These are phyloP conservation scores for Phytophthora palmivora DNA, from an alignment of 352 stramenopile genomes.

Conservation along the genomic window DNA sequence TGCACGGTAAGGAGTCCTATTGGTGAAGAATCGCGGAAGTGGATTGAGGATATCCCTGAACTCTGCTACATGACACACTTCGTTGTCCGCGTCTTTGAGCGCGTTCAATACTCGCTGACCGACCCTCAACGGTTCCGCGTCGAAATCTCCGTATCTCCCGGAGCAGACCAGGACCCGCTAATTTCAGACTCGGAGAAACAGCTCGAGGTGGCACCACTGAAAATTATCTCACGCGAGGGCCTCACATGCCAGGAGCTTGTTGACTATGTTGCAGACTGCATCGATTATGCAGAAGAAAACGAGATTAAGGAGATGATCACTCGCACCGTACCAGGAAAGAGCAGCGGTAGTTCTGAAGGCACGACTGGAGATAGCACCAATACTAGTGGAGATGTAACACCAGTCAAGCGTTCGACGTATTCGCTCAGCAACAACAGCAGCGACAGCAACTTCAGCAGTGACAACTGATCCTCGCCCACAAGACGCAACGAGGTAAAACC, in stretches of 20 bases:
- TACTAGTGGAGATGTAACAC: constrained; percentile 37
- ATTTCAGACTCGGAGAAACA: constrained; percentile 63
- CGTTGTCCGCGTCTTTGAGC: constrained; percentile 99
- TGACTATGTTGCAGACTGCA: constrained; percentile 83
- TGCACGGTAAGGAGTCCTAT: constrained; percentile 61
- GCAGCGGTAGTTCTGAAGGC: constrained; percentile 35
- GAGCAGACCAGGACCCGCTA: constrained; percentile 79
- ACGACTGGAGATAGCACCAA: constrained; percentile 29
- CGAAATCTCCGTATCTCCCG: constrained; percentile 87
- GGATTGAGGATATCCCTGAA: constrained; percentile 93
- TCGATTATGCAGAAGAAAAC: constrained; percentile 77
- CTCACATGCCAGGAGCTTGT: constrained; percentile 87
- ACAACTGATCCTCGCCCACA: constrained; percentile 21
- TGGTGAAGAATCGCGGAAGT: constrained; percentile 80
- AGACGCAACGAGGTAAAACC: background rate
- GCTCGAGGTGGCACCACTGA: constrained; percentile 74
- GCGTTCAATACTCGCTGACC: constrained; percentile 65
- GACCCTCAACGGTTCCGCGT: constrained; percentile 85
- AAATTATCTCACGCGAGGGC: constrained; percentile 85
- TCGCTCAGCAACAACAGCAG: constrained; percentile 67
- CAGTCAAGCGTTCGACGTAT: constrained; percentile 63
- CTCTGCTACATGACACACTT: constrained; percentile 99
- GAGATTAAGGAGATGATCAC: constrained; percentile 44
- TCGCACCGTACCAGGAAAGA: constrained; percentile 38
- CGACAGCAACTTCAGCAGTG: constrained; percentile 53